Evolutionary conservation across 768 basidiomycete species (phyloP).

Genomic region (Pleurotus platypus): DNA sequence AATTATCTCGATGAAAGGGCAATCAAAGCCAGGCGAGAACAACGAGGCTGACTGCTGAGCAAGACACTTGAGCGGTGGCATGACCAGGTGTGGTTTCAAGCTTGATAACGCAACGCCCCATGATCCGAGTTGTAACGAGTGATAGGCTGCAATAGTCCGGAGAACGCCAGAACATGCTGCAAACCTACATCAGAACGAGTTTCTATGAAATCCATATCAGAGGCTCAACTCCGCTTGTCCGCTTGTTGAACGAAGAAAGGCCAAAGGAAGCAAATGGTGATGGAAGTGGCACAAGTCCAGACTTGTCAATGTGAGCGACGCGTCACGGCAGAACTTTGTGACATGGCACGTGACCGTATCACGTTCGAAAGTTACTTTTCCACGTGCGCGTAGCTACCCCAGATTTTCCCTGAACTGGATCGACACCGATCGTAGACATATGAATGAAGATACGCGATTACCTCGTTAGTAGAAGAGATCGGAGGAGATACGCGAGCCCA

Average conservation of each 20-base stretch:
- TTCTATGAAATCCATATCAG: not conserved
- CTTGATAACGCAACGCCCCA: constrained; percentile 4
- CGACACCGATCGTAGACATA: not conserved
- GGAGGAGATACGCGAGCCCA: no score
- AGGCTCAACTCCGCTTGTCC: constrained; percentile 3
- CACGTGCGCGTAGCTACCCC: not conserved
- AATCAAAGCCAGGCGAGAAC: constrained; percentile 4
- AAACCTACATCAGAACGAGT: not conserved
- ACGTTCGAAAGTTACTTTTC: not conserved
- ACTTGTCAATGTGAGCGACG: not conserved
- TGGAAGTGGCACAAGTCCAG: no score
- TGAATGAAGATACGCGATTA: constrained; percentile 5
- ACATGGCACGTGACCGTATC: not conserved
- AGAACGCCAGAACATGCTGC: constrained; percentile 3
- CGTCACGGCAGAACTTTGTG: not conserved
- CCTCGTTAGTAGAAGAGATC: no score
- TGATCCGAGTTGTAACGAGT: constrained; percentile 6
- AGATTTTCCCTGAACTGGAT: not conserved
- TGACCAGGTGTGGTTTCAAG: not conserved
- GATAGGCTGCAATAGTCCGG: constrained; percentile 7
- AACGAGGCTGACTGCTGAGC: constrained; percentile 1
- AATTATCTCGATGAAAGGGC: constrained; percentile 1
- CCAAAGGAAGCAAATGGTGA: not conserved
- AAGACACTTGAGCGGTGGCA: not conserved
- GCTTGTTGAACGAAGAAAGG: not conserved